Evolutionary conservation across 108 stramenopile species (phyloP), one percentile per base, ranked within the genome.

Genomic region (Seminavis robusta): DNA sequence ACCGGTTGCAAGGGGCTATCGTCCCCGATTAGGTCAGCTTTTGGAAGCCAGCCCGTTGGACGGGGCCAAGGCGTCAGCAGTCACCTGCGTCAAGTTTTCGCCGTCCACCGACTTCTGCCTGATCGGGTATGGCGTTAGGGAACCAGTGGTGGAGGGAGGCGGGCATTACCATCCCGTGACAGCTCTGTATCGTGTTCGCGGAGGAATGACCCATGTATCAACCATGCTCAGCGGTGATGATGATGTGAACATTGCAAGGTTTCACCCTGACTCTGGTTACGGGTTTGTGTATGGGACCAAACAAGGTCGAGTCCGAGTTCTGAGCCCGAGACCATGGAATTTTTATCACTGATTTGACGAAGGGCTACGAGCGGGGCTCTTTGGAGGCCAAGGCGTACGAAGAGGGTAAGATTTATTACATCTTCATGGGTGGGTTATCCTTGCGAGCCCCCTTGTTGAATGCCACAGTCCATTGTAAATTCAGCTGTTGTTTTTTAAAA

Each of bases 251-350:
- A 97, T 97, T 67, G 95, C 95, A 20, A 71, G 93, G 45, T 98
- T 98, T 63, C 97, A 98, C 70, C 97, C 97, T 5, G 74, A 84
- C 49, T 88, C 92, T 41, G 97, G 95, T 8, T 69, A 83, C 63
- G 97, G 97, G n/a, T 93, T 96, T 62, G 90, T 94, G 23, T 97
- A 97, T 67, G 97, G 97, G 8, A 97, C 97, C 23, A 95, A 95
- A 59, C 95, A 95, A 61, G 97, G 97, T 26, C 71, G 92, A 33
- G 86, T 94, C 3, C 71, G 86, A 28, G 75, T 94, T 27, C 46
- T 88, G 11, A 67, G 80, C 55, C 76, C 81, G 4, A 47, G 87
- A 39, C 87, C 87, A 24, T 92, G 91, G 91, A 92, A 87, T 72
- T 81, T 79, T 56, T 92, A 92, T 55, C 67, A 83, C 52, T 63